Base-by-base conservation (phyloP, 2,329 filamentous ascomycete genomes). In the Moelleriella libera region DNA sequence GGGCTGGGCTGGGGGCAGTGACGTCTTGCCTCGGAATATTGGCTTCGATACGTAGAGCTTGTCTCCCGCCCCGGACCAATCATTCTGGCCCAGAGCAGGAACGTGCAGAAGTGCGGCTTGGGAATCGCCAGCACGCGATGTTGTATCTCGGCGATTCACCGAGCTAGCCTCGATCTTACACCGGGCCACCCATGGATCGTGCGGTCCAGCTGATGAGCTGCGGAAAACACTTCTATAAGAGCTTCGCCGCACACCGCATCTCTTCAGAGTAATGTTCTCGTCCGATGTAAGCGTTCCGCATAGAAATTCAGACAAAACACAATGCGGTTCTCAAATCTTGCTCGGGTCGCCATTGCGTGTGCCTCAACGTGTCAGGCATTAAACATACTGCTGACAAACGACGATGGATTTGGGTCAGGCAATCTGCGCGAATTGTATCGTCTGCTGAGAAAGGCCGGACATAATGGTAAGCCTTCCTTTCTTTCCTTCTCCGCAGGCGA, bases 381-480 rank as follows among this genome's bases (percentile, higher is more conserved):
- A 28, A 62, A 62, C 12, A 60, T 62, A 43, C 46, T 62, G 10
- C 41, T 62, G 0, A 60, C 55, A 11, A 62, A 61, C 34, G 58
- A 61, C 6, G 59, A 62, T 44, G 57, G 59, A 2, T 62, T 62
- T 4, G 58, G 54, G 4, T 61, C 59, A 2, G 57, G 48, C 4
- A 61, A 61, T 28, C 45, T 62, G 34, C 54, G 59, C 4, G 58
- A 61, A 46, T 48, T 55, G 8, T 60, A 62, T 40, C 57, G 58
- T 6, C 49, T 60, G 5, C 49, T 62, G 7, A 62, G 59, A 28
- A 52, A 54, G 4, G 53, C 56, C 12, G 57, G 58, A 0, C 59
- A 62, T 14, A 52, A 60, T 31, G 58, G 59, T 60, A 21, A 2
- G 52, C 48, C 10, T 14, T 6, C 5, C 32, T 39, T 6, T 30